Percentiles rank a stretch among this genome's conserved stretches.
phyloP scores from a whole-genome alignment of 2,329 filamentous ascomycete genomes.

The Diaporthe sp. region DNA sequence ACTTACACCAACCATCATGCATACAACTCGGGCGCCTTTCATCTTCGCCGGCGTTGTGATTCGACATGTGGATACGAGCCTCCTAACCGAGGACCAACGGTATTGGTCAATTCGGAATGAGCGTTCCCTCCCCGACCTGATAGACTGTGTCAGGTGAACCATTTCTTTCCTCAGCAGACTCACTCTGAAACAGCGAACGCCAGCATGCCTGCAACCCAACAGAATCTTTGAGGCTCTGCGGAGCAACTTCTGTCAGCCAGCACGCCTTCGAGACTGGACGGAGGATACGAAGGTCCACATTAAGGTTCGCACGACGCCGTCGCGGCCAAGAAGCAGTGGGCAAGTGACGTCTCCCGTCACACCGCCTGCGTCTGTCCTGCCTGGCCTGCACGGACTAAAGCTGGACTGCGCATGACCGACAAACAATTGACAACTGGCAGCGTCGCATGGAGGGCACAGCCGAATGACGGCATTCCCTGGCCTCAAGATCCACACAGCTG shows the following conservation, averaged over 20 bases:
- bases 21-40: neutral
- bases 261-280: too few species aligned
- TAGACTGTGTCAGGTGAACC: conserved; percentile 15
- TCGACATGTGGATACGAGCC: neutral
- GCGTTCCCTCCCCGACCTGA: neutral
- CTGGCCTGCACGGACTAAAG: neutral
- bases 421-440: neutral
- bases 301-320: neutral
- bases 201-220: neutral
- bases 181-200: conserved; percentile 11
- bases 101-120: conserved; percentile 15
- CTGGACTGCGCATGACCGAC: conserved; percentile 3
- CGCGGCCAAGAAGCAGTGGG: neutral
- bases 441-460: neutral
- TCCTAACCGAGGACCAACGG: neutral
- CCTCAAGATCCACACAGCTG: neutral
- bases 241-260: neutral
- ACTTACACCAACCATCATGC: neutral
- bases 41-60: neutral
- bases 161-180: conserved; percentile 17
- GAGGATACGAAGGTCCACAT: neutral
- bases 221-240: conserved; percentile 20
- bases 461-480: neutral
- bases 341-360: neutral
- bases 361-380: neutral